phyloP scores from a whole-genome alignment of 257 asterid genomes.

The Capsicum chinense region DNA sequence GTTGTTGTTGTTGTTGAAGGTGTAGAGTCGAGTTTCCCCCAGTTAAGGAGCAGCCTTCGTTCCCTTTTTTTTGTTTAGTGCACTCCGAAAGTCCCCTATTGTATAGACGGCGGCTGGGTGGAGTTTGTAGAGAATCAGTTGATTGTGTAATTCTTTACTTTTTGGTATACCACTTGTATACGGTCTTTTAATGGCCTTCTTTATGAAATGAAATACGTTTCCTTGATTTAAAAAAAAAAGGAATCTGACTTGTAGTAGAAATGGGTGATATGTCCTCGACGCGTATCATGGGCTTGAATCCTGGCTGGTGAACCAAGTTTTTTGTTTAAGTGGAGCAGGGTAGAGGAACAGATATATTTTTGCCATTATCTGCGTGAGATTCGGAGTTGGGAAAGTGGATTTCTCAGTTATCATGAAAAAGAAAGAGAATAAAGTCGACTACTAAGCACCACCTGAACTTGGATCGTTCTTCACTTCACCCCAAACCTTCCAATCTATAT shows the following conservation, averaged over 20 bases:
- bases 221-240: no score
- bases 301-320: background rate
- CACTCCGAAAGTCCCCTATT: no score
- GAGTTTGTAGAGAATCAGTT: no score
- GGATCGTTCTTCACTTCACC: conserved; percentile 9
- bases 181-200: no score
- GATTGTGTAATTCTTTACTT: no score
- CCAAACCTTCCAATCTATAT: conserved; percentile 2
- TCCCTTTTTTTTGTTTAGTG: no score
- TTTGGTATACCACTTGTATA: no score
- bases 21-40: no score
- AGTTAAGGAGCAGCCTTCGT: no score
- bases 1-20: no score
- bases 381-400: background rate
- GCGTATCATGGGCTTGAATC: background rate
- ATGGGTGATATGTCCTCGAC: background rate
- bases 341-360: background rate
- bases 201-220: no score
- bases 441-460: background rate
- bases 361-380: background rate
- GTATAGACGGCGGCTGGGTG: no score
- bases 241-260: background rate
- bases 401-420: conserved; percentile 9
- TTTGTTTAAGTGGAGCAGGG: background rate
- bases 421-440: background rate